Conservation (phyloP, 139 green algal genomes). For the Desmodesmus armatus region DNA sequence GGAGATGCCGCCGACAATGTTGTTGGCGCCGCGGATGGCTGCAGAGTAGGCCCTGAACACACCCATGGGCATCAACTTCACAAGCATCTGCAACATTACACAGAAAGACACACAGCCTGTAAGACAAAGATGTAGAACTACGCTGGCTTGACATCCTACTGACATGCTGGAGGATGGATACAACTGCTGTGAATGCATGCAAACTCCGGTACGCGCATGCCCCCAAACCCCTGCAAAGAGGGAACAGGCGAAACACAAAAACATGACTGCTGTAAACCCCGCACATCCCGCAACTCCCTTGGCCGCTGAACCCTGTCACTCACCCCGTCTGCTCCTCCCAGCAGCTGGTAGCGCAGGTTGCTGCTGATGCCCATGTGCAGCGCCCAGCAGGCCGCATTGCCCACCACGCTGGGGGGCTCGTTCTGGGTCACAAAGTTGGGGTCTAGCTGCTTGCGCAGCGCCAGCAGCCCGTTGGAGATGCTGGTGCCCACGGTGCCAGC, state of each 20-base stretch:
- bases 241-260: too few relatives aligned
- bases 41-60: slow-evolving; percentile 87
- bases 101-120: not conserved
- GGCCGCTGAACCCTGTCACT: too few relatives aligned
- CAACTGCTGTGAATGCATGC: too few relatives aligned
- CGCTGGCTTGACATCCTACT: too few relatives aligned
- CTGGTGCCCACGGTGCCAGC: slow-evolving; percentile 83
- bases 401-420: slow-evolving; percentile 81
- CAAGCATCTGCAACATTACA: slow-evolving; percentile 75
- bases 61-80: slow-evolving; percentile 72
- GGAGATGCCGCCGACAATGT: slow-evolving; percentile 91
- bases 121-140: too few relatives aligned
- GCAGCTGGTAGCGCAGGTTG: slow-evolving; percentile 94
- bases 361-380: slow-evolving; percentile 94
- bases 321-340: slow-evolving; percentile 93
- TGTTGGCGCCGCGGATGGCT: slow-evolving; percentile 88
- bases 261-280: too few relatives aligned
- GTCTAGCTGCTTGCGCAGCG: slow-evolving; percentile 72
- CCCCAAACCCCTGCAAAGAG: too few relatives aligned
- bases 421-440: slow-evolving; percentile 84
- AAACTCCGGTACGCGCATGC: not conserved
- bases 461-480: slow-evolving; percentile 88
- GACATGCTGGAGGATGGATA: too few relatives aligned
- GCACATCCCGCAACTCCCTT: too few relatives aligned
- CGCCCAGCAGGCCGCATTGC: slow-evolving; percentile 91